phyloP scores from a whole-genome alignment of 257 asterid genomes.

The Nicotiana tabacum region DNA sequence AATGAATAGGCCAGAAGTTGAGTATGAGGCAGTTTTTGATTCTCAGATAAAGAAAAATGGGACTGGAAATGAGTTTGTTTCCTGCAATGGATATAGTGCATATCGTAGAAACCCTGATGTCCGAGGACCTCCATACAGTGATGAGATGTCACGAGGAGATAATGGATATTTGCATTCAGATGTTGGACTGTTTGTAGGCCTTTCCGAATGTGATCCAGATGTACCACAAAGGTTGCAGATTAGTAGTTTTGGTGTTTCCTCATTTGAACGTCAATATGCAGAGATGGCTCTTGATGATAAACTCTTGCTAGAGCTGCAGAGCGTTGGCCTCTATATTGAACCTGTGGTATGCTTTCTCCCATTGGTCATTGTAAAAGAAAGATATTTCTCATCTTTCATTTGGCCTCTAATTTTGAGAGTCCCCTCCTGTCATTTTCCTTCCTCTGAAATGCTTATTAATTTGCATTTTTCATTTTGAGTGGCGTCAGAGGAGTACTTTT shows the following conservation, averaged over 20 bases:
- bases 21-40: conserved; percentile 44
- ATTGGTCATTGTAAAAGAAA: not conserved
- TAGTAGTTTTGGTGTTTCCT: conserved; percentile 33
- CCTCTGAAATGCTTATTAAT: not conserved
- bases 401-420: not conserved
- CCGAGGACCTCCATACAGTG: conserved; percentile 32
- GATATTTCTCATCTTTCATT: not conserved
- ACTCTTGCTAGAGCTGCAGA: conserved; percentile 71
- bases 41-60: conserved; percentile 53
- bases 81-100: conserved; percentile 46
- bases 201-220: conserved; percentile 45
- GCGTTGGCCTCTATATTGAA: conserved; percentile 69
- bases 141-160: conserved; percentile 46
- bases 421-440: not conserved
- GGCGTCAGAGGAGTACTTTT: not conserved
- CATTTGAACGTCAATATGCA: conserved; percentile 58
- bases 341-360: conserved; percentile 63
- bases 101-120: conserved; percentile 24
- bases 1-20: conserved; percentile 40
- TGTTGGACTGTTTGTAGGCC: conserved; percentile 60
- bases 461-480: not conserved
- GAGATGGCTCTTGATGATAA: conserved; percentile 66
- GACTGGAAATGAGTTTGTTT: conserved; percentile 33
- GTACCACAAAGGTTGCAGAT: conserved; percentile 37
- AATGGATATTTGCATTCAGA: conserved; percentile 53